Evolutionary conservation across 2,329 filamentous ascomycete species (phyloP).

Genomic region (Alternaria novae-zelandiae): DNA sequence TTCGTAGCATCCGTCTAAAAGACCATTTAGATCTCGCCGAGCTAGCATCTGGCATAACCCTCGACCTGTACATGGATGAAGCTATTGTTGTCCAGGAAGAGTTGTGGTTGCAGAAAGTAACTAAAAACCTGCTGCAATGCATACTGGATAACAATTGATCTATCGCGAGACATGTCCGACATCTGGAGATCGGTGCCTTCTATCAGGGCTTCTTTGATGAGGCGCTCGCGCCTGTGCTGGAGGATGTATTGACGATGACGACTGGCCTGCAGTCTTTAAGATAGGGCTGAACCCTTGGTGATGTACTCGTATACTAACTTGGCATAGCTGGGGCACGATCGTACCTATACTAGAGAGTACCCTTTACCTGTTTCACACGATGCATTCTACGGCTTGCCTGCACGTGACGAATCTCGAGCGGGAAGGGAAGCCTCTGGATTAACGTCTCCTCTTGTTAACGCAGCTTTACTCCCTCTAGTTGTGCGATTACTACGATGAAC

Average conservation of each 20-base stretch:
- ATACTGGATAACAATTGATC: background rate
- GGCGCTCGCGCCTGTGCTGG: background rate
- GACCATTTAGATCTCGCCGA: background rate
- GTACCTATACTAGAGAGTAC: background rate
- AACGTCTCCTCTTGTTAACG: background rate
- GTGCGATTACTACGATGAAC: background rate
- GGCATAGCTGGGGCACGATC: background rate
- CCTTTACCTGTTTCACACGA: background rate
- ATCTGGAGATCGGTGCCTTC: background rate
- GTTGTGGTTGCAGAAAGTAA: background rate
- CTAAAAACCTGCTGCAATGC: background rate
- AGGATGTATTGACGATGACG: background rate
- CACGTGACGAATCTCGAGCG: background rate
- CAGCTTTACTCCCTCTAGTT: background rate
- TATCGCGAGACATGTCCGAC: background rate
- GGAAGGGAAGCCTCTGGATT: background rate
- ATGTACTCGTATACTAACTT: background rate
- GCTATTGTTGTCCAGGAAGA: background rate
- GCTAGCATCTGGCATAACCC: background rate
- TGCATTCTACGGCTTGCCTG: background rate
- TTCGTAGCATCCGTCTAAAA: background rate
- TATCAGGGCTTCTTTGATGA: background rate
- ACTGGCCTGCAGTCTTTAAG: background rate
- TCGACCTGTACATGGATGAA: background rate
- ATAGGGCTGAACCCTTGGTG: background rate